phyloP scores from a whole-genome alignment of 768 basidiomycete genomes.

The Amylocystis lapponica region DNA sequence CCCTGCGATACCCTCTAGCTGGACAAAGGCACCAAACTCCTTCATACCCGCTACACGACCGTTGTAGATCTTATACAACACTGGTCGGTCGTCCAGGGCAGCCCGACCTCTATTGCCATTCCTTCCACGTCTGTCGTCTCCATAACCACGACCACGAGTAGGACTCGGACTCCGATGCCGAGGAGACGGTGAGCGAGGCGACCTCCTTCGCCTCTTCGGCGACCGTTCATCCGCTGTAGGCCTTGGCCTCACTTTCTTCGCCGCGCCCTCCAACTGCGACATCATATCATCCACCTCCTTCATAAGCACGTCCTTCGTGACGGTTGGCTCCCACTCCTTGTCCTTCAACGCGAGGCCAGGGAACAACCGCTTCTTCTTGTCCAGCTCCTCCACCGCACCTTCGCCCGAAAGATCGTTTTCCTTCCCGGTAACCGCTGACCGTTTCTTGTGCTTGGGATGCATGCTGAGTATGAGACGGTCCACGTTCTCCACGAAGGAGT shows the following conservation, averaged over 20 bases:
- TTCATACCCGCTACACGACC: conserved; percentile 82
- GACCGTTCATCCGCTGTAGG: conserved; percentile 33
- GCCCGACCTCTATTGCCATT: conserved; percentile 31
- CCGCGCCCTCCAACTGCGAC: conserved; percentile 61
- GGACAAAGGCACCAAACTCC: conserved; percentile 95
- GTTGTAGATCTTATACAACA: conserved; percentile 92
- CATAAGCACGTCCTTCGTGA: conserved; percentile 75
- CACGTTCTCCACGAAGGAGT: conserved; percentile 86
- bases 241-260: conserved; percentile 50
- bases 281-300: conserved; percentile 90
- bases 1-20: conserved; percentile 80
- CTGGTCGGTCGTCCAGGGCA: conserved; percentile 70
- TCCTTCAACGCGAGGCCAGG: conserved; percentile 86
- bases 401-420: conserved; percentile 26
- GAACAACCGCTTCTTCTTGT: conserved; percentile 81
- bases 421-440: conserved; percentile 29
- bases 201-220: conserved; percentile 57
- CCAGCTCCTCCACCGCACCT: conserved; percentile 48
- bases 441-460: conserved; percentile 92
- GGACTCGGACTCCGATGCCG: conserved; percentile 53
- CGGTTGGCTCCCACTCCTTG: conserved; percentile 53
- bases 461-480: conserved; percentile 92
- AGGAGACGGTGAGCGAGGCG: conserved; percentile 41
- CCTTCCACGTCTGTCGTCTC: conserved; percentile 36
- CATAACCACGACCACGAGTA: conserved; percentile 46